Evolutionary conservation across 495 filamentous ascomycete genomes (phyloP), one percentile per base, ranked within the genome.

Genomic region (Neurospora africana): DNA sequence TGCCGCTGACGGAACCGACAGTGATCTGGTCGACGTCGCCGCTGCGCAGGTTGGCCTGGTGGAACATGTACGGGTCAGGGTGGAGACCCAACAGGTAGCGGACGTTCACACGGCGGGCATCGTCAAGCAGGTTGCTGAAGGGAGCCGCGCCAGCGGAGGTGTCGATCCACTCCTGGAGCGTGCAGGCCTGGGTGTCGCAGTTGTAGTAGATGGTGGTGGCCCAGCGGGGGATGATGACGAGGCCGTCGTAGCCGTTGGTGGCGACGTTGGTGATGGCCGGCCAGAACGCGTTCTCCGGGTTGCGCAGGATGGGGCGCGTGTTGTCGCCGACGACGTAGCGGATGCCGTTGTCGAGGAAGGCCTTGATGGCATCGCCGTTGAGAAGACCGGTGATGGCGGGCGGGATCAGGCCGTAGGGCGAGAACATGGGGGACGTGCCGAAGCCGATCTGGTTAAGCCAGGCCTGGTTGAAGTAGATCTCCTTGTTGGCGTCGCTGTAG

Each of bases 131-230:
- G 58, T 70, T 74, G 79, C 73, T 83, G 71, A 88, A 88, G 68
- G 76, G 78, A 7, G 86, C 87, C 53, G 75, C 78, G 43, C 85
- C 86, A 27, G 80, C 82, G 2, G 87, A 88, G 9, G 88, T 90
- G 72, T 85, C 81, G 68, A 88, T 87, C 89, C 89, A 91, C 75
- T 91, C 87, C 61, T 82, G 75, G 11, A 86, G 71, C 4, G 86
- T 89, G 75, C 89, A 91, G 17, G 76, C 80, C 2, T 86, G 82
- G 65, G 82, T 83, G 73, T 86, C 81, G 76, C 88, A 91, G 80
- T 91, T 89, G 81, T 88, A 91, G 81, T 89, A 91, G 75, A 90
- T 90, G 35, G 84, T 85, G 5, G 87, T 86, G 10, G 89, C 85
- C 86, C 86, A 91, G 44, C 89, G 86, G 21, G 87, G 87, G 77